Base-by-base conservation (phyloP, 1,284 basidiomycete species). In the Schizophyllum commune region DNA sequence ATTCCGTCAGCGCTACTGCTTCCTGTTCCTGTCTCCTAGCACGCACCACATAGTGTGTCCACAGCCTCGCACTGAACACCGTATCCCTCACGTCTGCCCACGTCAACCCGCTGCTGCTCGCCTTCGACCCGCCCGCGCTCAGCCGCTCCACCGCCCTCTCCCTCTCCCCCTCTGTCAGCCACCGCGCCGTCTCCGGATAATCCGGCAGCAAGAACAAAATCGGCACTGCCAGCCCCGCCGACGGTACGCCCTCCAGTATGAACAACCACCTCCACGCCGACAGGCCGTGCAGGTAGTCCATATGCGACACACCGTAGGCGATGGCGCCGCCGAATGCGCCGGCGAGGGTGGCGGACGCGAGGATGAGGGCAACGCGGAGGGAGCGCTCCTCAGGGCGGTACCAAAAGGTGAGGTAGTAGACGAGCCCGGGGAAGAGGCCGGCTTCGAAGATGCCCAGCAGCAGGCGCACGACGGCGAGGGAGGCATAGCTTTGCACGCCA, bases 211-310 rank as follows among this genome's bases (percentile, higher is more conserved):
- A 68, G 60, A 76, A 74, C 60, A 67, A 74, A 53, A 77, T 69
- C 19, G 77, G 53, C 33, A 79, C 32, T 0, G 78, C 77, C 39
- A 72, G 69, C 17, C 74, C 57, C 60, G 76, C 72, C 1, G 78
- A 77, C 0, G 78, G 75, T 20, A 74, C 71, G 58, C 80, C 81
- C 64, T 82, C 81, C 53, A 82, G 70, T 61, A 81, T 72, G 71
- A 82, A 82, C 22, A 77, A 69, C 70, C 71, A 75, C 21, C 74
- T 69, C 75, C 75, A 77, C 1, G 69, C 75, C 59, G 73, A 65
- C 6, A 78, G 67, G 2, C 70, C 70, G 15, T 60, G 65, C 5
- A 64, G 59, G 5, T 68, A 66, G 58, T 75, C 70, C 65, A 77
- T 68, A 59, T 72, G 69, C 4, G 72, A 72, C 0, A 76, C 71